These are phyloP conservation scores for Lyophyllum shimeji DNA, from an alignment of 768 basidiomycete species.

Conservation along the genomic window DNA sequence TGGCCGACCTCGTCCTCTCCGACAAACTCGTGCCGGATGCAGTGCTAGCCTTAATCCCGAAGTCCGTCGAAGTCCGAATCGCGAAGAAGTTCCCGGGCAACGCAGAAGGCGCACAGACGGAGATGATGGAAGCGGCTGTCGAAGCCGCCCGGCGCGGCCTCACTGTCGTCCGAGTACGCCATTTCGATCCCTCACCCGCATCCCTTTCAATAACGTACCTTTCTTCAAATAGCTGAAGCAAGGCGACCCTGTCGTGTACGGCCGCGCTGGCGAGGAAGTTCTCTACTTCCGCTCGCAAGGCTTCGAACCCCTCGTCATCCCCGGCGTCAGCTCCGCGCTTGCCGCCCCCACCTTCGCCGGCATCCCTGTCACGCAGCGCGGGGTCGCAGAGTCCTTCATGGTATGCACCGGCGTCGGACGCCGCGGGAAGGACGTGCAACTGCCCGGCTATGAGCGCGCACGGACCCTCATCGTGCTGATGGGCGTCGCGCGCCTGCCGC, in stretches of 20 bases:
- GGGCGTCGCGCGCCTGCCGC: slow-evolving; percentile 86
- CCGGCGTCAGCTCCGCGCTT: slow-evolving; percentile 87
- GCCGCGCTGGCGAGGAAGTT: slow-evolving; percentile 92
- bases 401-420: slow-evolving; percentile 95
- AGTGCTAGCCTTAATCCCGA: slow-evolving; percentile 83
- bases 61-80: slow-evolving; percentile 71
- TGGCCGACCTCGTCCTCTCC: slow-evolving; percentile 86
- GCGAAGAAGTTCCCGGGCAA: slow-evolving; percentile 98
- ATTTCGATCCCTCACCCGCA: slow-evolving; percentile 2
- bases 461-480: slow-evolving; percentile 87
- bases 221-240: slow-evolving; percentile 78
- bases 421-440: slow-evolving; percentile 72
- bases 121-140: slow-evolving; percentile 92
- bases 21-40: slow-evolving; percentile 95
- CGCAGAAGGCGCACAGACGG: slow-evolving; percentile 90
- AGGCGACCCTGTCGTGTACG: slow-evolving; percentile 95
- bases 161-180: slow-evolving; percentile 81
- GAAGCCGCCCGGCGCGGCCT: slow-evolving; percentile 78
- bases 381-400: slow-evolving; percentile 85
- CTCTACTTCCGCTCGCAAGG: slow-evolving; percentile 88
- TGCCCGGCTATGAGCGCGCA: slow-evolving; percentile 86
- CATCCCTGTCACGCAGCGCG: slow-evolving; percentile 94
- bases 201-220: not conserved
- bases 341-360: slow-evolving; percentile 88
- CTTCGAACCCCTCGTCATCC: slow-evolving; percentile 81